Evolutionary conservation across 2,329 filamentous ascomycete species (phyloP).

Genomic region (Nemania abortiva): DNA sequence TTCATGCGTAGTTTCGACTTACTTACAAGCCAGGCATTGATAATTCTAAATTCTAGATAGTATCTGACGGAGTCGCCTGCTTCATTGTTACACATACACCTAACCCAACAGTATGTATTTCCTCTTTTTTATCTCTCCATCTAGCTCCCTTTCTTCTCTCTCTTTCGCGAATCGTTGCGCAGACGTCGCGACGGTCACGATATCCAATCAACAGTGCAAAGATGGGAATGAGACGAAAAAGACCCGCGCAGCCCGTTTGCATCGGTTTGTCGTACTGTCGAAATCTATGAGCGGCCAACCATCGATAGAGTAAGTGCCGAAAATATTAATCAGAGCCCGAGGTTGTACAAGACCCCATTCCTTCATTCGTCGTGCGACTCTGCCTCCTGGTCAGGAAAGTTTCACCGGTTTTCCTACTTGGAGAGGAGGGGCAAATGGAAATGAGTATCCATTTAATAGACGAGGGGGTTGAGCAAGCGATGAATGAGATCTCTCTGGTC

Average conservation of each 20-base stretch:
- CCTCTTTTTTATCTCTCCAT: background rate
- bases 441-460: background rate
- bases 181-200: conserved; percentile 22
- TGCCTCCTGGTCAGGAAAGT: background rate
- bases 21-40: background rate
- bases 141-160: background rate
- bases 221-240: conserved; percentile 26
- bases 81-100: background rate
- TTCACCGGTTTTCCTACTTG: background rate
- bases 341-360: conserved; percentile 28
- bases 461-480: background rate
- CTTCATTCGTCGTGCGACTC: conserved; percentile 25
- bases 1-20: background rate
- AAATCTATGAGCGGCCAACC: conserved; percentile 16
- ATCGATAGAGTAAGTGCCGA: conserved; percentile 23
- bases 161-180: conserved; percentile 25
- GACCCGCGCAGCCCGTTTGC: conserved; percentile 29
- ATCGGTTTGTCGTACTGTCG: conserved; percentile 29
- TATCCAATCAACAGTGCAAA: conserved; percentile 24
- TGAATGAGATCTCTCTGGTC: conserved; percentile 12
- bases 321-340: conserved; percentile 29
- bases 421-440: background rate
- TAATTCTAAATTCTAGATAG: background rate
- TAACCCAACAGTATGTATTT: background rate
- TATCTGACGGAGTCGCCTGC: background rate